These are phyloP conservation scores for Emydomyces testavorans DNA, from an alignment of 2,329 filamentous ascomycete genomes.

Conservation along the genomic window DNA sequence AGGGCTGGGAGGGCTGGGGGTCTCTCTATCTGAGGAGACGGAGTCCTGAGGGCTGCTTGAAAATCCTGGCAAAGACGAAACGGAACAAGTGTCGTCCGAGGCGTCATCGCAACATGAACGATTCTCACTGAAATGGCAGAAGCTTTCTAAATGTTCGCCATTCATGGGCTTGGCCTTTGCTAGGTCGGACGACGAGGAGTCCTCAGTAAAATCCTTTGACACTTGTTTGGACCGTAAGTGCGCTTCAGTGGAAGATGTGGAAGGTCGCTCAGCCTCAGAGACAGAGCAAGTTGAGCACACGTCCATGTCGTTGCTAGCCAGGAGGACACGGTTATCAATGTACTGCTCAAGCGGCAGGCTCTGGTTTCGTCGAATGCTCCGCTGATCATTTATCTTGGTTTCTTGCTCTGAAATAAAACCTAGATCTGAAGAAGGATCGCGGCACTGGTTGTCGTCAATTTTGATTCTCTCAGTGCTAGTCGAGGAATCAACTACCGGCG, in stretches of 20 bases:
- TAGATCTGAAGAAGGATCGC: not conserved
- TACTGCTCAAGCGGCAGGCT: not conserved
- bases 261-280: not conserved
- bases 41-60: constrained; percentile 2
- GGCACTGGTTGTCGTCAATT: not conserved
- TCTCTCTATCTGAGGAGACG: not conserved
- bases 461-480: not conserved
- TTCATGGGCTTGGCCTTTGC: not conserved
- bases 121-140: not conserved
- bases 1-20: constrained; percentile 2
- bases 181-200: not conserved
- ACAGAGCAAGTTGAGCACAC: not conserved
- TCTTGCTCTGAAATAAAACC: not conserved
- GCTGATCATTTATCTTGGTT: not conserved
- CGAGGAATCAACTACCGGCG: not conserved
- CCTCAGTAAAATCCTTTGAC: not conserved
- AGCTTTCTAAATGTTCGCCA: not conserved
- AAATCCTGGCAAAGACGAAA: not conserved
- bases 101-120: not conserved
- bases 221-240: not conserved
- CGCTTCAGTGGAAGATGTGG: not conserved
- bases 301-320: not conserved
- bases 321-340: not conserved
- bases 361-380: not conserved
- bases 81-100: not conserved